Conservation (phyloP, 202 grass and related monocot genomes). For the Elaeis oleifera region DNA sequence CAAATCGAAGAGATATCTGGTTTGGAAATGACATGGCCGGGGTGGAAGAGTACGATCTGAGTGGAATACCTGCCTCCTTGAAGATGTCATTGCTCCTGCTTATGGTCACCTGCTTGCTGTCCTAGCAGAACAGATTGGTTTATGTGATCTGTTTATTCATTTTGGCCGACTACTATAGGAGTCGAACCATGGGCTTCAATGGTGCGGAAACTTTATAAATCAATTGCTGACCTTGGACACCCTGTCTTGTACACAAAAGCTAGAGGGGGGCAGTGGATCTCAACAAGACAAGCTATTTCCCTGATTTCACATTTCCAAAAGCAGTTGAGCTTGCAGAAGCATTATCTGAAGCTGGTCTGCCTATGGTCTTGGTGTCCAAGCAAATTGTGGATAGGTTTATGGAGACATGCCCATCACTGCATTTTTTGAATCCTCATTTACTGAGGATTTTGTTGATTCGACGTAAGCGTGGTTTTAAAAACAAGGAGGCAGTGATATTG, state of each 20-base stretch:
- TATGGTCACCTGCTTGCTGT: slow-evolving; percentile 76
- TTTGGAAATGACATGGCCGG: slow-evolving; percentile 95
- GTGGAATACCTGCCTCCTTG: slow-evolving; percentile 86
- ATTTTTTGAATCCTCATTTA: slow-evolving; percentile 81
- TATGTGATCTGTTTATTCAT: slow-evolving; percentile 72
- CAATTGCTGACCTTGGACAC: slow-evolving; percentile 71
- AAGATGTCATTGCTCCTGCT: slow-evolving; percentile 88
- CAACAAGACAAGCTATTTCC: slow-evolving; percentile 88
- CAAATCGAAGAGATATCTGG: slow-evolving; percentile 99
- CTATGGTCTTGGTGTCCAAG: slow-evolving; percentile 72
- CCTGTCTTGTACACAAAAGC: slow-evolving; percentile 82
- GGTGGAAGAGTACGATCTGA: slow-evolving; percentile 90
- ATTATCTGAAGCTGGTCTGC: slow-evolving; percentile 78
- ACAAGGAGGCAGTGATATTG: slow-evolving; percentile 71
- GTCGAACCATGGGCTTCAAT: slow-evolving; percentile 92
- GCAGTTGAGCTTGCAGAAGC: slow-evolving; percentile 60
- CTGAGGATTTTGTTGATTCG: slow-evolving; percentile 85
- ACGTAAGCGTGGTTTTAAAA: slow-evolving; percentile 62
- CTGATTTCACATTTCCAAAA: slow-evolving; percentile 80
- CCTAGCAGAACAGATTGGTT: slow-evolving; percentile 72
- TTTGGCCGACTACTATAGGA: slow-evolving; percentile 68
- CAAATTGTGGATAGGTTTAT: slow-evolving; percentile 68
- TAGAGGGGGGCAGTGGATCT: slow-evolving; percentile 90
- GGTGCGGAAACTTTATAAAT: slow-evolving; percentile 72
- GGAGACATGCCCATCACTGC: slow-evolving; percentile 59